Percentiles rank a stretch among this genome's conserved stretches.
phyloP scores from a whole-genome alignment of 1,139 yeast species.

The Debaryomyces coudertii region DNA sequence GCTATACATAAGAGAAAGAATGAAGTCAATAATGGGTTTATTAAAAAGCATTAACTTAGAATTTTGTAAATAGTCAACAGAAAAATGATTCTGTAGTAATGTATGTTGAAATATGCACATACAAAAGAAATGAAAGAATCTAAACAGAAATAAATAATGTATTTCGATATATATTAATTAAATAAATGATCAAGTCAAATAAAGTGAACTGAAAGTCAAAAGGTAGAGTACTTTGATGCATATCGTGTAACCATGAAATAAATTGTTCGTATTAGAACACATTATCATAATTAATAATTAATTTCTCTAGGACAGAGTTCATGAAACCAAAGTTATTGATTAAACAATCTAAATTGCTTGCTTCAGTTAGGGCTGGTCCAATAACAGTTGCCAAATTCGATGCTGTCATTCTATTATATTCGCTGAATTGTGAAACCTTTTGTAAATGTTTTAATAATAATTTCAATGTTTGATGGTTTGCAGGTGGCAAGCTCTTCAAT shows the following conservation, averaged over 20 bases:
- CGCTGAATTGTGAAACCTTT: constrained; percentile 59
- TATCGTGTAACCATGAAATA: not conserved
- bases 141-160: constrained; percentile 5
- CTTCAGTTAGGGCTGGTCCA: constrained; percentile 64
- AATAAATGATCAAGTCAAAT: not conserved
- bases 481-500: constrained; percentile 57
- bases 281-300: constrained; percentile 44
- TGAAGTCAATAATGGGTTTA: constrained; percentile 37
- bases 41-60: constrained; percentile 40
- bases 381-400: constrained; percentile 80
- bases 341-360: constrained; percentile 53
- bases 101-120: not conserved
- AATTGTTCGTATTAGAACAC: constrained; percentile 33
- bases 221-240: not conserved
- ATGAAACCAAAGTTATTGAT: constrained; percentile 57
- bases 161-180: constrained; percentile 1
- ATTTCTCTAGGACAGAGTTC: constrained; percentile 55
- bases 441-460: constrained; percentile 71
- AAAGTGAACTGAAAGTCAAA: constrained; percentile 1
- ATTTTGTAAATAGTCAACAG: constrained; percentile 12
- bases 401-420: constrained; percentile 75
- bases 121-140: not conserved
- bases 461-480: constrained; percentile 69
- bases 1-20: constrained; percentile 43
- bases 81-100: not conserved